These are phyloP conservation scores for Hypoxylon trugodes DNA, from an alignment of 495 filamentous ascomycete species.

Conservation along the genomic window DNA sequence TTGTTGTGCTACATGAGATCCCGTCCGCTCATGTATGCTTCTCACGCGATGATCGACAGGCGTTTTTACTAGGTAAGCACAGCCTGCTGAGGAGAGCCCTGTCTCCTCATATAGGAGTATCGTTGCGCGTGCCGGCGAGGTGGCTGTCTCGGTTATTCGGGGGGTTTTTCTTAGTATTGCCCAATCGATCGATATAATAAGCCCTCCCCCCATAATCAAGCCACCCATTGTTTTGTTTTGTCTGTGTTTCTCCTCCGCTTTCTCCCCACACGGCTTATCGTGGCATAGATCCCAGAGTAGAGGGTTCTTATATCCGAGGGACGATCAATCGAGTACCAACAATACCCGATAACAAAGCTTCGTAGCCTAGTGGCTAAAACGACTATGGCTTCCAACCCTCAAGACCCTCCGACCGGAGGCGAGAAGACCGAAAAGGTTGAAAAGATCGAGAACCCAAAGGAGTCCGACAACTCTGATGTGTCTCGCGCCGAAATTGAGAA, in stretches of 20 bases:
- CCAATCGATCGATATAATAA: slow-evolving; percentile 27
- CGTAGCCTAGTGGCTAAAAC: background rate
- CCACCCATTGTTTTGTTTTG: background rate
- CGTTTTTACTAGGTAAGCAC: slow-evolving; percentile 14
- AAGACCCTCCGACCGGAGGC: slow-evolving; percentile 19
- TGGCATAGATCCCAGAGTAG: slow-evolving; percentile 1
- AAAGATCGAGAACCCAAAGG: too few species aligned
- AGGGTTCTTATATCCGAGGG: background rate
- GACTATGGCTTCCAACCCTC: slow-evolving; percentile 27
- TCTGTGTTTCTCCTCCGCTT: slow-evolving; percentile 5
- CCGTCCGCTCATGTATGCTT: slow-evolving; percentile 17
- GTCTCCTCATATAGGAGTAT: background rate
- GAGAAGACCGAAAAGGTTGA: slow-evolving; percentile 30
- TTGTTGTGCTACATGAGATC: slow-evolving; percentile 14
- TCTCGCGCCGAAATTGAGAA: slow-evolving; percentile 37
- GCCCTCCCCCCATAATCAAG: slow-evolving; percentile 8
- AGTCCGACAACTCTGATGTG: slow-evolving; percentile 30
- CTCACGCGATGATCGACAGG: slow-evolving; percentile 34
- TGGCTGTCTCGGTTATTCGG: too few species aligned
- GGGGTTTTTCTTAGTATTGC: background rate
- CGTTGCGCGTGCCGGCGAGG: slow-evolving; percentile 12
- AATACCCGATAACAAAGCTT: background rate
- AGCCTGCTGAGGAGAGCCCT: slow-evolving; percentile 14
- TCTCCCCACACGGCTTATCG: slow-evolving; percentile 1
- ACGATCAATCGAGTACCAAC: background rate